These are phyloP conservation scores for Pedinophyceae sp. DNA, from an alignment of 139 green algal genomes.

Conservation along the genomic window DNA sequence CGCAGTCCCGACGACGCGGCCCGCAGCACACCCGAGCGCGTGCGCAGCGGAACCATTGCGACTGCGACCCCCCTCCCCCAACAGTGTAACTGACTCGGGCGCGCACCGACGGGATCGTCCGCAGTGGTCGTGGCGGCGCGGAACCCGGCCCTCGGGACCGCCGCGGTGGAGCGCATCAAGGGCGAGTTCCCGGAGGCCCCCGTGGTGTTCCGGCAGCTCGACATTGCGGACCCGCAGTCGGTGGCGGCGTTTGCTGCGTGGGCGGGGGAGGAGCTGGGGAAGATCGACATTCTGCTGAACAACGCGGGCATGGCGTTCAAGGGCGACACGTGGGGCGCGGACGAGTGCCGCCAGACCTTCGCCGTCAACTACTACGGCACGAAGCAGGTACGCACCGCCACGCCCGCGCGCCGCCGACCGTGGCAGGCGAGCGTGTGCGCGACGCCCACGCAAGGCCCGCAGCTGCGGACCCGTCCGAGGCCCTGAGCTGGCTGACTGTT, in stretches of 20 bases:
- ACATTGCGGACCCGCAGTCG: conserved; percentile 31
- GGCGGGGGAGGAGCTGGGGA: conserved; percentile 13
- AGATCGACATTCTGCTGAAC: conserved; percentile 30
- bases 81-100: neutral
- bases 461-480: too few species aligned
- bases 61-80: neutral
- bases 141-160: conserved; percentile 15
- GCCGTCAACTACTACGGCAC: conserved; percentile 30
- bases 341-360: conserved; percentile 33
- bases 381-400: too few species aligned
- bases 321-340: conserved; percentile 39
- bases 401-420: too few species aligned
- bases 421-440: too few species aligned
- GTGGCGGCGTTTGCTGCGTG: conserved; percentile 27
- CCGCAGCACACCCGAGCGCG: too few species aligned
- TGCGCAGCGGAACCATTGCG: conserved; percentile 27
- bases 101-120: neutral
- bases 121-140: neutral
- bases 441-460: too few species aligned
- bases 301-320: conserved; percentile 51
- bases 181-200: conserved; percentile 2
- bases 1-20: too few species aligned
- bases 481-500: too few species aligned
- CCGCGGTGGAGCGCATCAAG: conserved; percentile 20
- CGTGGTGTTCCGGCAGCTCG: conserved; percentile 23